Conservation (phyloP, 495 filamentous ascomycete species). For the Pyronema domesticum region DNA sequence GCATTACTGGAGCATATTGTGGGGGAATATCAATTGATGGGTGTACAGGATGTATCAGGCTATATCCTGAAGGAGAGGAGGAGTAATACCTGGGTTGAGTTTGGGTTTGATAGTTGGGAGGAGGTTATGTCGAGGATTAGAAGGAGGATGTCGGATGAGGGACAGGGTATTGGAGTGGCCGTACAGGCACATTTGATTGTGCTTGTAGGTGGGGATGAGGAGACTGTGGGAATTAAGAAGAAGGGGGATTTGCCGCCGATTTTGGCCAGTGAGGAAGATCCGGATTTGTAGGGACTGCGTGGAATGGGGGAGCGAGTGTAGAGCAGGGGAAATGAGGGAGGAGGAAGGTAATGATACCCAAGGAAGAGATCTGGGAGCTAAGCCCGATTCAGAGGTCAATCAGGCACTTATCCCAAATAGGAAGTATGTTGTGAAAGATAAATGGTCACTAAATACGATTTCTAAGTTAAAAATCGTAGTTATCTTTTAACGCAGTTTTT, state of each 20-base stretch:
- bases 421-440: no score
- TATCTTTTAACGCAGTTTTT: no score
- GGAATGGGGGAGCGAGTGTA: background rate
- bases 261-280: background rate
- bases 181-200: background rate
- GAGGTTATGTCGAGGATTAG: background rate
- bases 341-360: no score
- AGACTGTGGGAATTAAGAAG: background rate
- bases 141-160: background rate
- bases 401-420: no score
- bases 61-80: background rate
- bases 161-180: background rate
- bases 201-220: background rate
- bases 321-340: no score
- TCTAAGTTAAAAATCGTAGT: no score
- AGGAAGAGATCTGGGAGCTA: no score
- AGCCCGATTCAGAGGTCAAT: no score
- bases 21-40: background rate
- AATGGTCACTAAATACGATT: no score
- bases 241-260: background rate
- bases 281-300: background rate
- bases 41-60: background rate
- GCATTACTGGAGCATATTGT: background rate
- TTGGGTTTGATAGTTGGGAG: background rate
- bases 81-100: slow-evolving; percentile 1